Evolutionary conservation across 228 moss, liverwort and hornwort species (phyloP).

Genomic region (Sphagnum magellanicum): DNA sequence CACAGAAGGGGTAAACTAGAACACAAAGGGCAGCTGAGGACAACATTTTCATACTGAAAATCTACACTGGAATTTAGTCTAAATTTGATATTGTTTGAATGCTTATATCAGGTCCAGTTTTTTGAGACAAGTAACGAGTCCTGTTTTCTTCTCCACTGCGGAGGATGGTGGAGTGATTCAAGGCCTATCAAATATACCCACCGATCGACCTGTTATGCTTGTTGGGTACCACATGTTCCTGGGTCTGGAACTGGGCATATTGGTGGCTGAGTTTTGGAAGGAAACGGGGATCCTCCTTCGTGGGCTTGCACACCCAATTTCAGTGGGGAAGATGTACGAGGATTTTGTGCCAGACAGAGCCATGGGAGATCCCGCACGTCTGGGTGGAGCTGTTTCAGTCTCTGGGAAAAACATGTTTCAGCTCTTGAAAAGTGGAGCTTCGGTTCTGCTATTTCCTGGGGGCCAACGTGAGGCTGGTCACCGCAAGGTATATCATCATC

Average conservation of each 20-base stretch:
- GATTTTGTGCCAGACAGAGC: slow-evolving; percentile 2
- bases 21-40: too few species aligned
- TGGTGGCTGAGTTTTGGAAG: slow-evolving; percentile 47
- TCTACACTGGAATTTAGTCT: too few species aligned
- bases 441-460: slow-evolving; percentile 79
- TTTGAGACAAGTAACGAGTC: slow-evolving; percentile 50
- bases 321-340: slow-evolving; percentile 18
- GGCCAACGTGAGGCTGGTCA: slow-evolving; percentile 90
- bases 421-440: slow-evolving; percentile 62
- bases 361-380: slow-evolving; percentile 25
- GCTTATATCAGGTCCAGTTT: slow-evolving; percentile 22
- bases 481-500: slow-evolving; percentile 53
- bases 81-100: too few species aligned
- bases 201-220: slow-evolving; percentile 66
- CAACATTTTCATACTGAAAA: too few species aligned
- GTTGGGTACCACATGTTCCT: slow-evolving; percentile 84
- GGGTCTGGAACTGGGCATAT: slow-evolving; percentile 59
- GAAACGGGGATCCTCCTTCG: slow-evolving; percentile 56
- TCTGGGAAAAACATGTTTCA: slow-evolving; percentile 48
- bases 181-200: slow-evolving; percentile 57
- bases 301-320: slow-evolving; percentile 55
- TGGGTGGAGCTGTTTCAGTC: slow-evolving; percentile 66
- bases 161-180: slow-evolving; percentile 40
- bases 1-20: too few species aligned
- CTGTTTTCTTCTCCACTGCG: slow-evolving; percentile 50